Percentiles rank a stretch among this genome's conserved stretches.
phyloP scores from a whole-genome alignment of 139 green algal species.

The Chlorella vulgaris region DNA sequence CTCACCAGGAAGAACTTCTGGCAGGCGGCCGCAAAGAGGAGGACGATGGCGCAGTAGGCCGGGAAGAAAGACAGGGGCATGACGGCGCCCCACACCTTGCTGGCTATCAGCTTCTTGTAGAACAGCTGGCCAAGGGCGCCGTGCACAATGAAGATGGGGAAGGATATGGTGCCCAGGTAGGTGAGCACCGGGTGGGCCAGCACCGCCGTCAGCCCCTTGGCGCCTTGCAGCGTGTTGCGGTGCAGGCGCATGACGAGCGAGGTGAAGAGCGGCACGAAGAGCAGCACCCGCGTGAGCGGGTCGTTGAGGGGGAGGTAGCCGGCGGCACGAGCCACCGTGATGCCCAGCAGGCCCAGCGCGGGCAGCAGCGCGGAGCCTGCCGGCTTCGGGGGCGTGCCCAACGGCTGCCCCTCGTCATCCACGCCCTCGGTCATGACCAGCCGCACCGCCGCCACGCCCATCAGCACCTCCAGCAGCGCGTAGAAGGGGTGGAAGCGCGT shows the following conservation, averaged over 20 bases:
- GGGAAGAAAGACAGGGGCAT: conserved; percentile 35
- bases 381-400: background rate
- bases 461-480: conserved; percentile 35
- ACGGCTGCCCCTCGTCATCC: conserved; percentile 30
- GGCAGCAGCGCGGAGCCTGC: conserved; percentile 12
- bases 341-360: conserved; percentile 26
- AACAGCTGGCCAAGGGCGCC: conserved; percentile 39
- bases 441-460: conserved; percentile 27
- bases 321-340: conserved; percentile 25
- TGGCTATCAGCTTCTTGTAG: conserved; percentile 38
- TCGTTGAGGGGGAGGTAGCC: conserved; percentile 36
- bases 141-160: conserved; percentile 42
- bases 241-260: conserved; percentile 33
- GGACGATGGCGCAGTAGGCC: conserved; percentile 29
- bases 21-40: background rate
- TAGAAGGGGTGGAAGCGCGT: conserved; percentile 45
- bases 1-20: conserved; percentile 30
- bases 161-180: conserved; percentile 41
- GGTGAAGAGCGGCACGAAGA: conserved; percentile 37
- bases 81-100: conserved; percentile 35
- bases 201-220: conserved; percentile 10
- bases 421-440: conserved; percentile 38
- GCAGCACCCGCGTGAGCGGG: conserved; percentile 24
- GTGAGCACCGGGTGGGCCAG: conserved; percentile 20
- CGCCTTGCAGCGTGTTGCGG: conserved; percentile 23